Evolutionary conservation across 331 rosid species (phyloP).

Genomic region (Malus hybrid): DNA sequence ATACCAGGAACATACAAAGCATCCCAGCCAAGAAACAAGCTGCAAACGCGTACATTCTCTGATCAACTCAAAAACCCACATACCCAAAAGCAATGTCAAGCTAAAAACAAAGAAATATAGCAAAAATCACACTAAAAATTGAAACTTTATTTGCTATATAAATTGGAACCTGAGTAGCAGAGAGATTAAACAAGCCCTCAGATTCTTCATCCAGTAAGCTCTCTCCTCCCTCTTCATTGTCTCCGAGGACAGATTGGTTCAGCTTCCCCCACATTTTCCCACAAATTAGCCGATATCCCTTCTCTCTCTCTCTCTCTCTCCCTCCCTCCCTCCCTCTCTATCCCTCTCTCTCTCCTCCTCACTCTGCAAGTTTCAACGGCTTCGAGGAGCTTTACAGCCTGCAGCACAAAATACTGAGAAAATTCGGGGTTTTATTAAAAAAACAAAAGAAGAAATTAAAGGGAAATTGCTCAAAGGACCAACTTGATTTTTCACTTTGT

Average conservation of each 20-base stretch:
- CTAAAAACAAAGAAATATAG: conserved; percentile 5
- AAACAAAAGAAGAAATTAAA: background rate
- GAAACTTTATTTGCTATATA: background rate
- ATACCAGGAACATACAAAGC: conserved; percentile 74
- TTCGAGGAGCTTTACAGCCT: background rate
- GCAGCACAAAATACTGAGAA: background rate
- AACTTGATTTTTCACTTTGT: too few species aligned
- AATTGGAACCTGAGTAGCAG: conserved; percentile 59
- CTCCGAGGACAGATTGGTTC: conserved; percentile 27
- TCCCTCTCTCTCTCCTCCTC: background rate
- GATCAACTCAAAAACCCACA: conserved; percentile 29
- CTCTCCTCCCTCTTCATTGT: conserved; percentile 44
- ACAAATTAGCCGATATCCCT: background rate
- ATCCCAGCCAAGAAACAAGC: conserved; percentile 66
- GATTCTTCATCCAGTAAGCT: conserved; percentile 55
- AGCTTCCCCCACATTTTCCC: conserved; percentile 58
- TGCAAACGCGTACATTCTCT: conserved; percentile 87
- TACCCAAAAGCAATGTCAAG: conserved; percentile 16
- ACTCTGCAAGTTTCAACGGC: background rate
- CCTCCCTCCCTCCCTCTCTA: background rate
- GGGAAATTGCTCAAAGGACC: too few species aligned
- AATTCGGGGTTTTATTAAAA: background rate
- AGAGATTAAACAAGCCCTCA: conserved; percentile 49
- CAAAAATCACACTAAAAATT: background rate
- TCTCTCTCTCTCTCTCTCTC: background rate